Evolutionary conservation across 1,284 basidiomycete species (phyloP), one percentile per base, ranked within the genome.

Genomic region (Sanghuangporus sanghuang): DNA sequence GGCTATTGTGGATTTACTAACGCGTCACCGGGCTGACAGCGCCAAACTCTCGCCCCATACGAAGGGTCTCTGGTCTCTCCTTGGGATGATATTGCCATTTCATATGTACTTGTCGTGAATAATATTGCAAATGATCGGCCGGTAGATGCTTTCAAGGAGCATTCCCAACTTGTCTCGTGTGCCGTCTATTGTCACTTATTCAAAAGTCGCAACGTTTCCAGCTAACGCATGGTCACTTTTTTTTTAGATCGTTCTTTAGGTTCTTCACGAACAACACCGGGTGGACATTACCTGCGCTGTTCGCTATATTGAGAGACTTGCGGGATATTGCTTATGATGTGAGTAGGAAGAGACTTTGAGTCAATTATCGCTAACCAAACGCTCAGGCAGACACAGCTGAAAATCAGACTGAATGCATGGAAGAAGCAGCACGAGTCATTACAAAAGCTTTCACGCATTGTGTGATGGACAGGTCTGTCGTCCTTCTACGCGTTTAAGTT

Each of bases 391-490:
- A 92, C 67, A 73, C 82, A 38, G 81, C 87, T 67, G 84, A 85
- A 67, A 81, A 84, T 69, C 83, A 82, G 67, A 88, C 85, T 59
- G 87, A 86, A 21, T 88, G 85, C 65, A 88, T 95, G 80, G 95
- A 98, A 71, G 94, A 96, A 70, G 90, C 94, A n/a, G 93, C 95
- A 0, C 80, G 95, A 32, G 84, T 88, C 38, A 90, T 97, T 60
- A 91, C 92, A 65, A 98, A 96, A 72, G 95, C 94, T 5, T 98
- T 99, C 75, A 88, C 90, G 14, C 84, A 86, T 63, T 98, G 95
- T 73, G 84, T 97, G 67, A 94, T 86, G 6, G 96, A 98, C 73
- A 85, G 96, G 91, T 92, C 68, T 65, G 79, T 64, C 8, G 36
- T 9, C 53, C 44, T 16, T 58, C 9, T n/a, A 21, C 49, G 36